Conservation (phyloP, 305 asterid species). For the Lippia alba region DNA sequence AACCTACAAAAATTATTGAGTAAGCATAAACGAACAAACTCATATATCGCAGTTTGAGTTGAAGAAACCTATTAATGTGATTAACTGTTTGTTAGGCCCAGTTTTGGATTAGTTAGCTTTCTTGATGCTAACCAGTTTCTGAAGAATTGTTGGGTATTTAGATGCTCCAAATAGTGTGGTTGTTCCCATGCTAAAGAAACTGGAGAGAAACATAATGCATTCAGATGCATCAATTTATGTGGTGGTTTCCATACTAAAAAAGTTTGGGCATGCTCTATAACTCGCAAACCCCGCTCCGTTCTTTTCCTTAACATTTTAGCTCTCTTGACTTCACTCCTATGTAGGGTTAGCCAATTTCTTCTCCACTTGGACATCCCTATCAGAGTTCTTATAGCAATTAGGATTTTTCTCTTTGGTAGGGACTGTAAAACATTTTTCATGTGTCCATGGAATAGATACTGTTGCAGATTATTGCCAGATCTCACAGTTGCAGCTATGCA, state of each 20-base stretch:
- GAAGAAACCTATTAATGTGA: slow-evolving; percentile 14
- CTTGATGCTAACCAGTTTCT: slow-evolving; percentile 20
- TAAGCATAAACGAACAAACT: slow-evolving; percentile 50
- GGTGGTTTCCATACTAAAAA: not conserved
- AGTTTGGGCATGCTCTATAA: not conserved
- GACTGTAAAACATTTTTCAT: not conserved
- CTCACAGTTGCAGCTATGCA: not conserved
- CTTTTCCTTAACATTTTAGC: not conserved
- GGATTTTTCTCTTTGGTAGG: not conserved
- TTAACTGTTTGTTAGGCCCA: slow-evolving; percentile 6
- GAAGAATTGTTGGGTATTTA: slow-evolving; percentile 20
- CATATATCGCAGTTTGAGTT: slow-evolving; percentile 24
- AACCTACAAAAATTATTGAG: slow-evolving; percentile 74
- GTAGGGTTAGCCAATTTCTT: not conserved
- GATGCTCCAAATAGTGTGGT: slow-evolving; percentile 13
- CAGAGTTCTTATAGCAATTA: slow-evolving; percentile 1
- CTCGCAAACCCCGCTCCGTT: not conserved
- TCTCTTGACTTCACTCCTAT: not conserved
- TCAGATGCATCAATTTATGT: slow-evolving; percentile 18
- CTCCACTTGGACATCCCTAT: not conserved
- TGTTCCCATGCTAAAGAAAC: too few relatives aligned
- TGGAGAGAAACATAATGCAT: slow-evolving; percentile 12
- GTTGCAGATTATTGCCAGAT: not conserved
- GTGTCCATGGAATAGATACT: not conserved
- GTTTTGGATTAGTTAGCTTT: slow-evolving; percentile 25